These are phyloP conservation scores for Aegle marmelos DNA, from an alignment of 345 rosid species.

Conservation along the genomic window DNA sequence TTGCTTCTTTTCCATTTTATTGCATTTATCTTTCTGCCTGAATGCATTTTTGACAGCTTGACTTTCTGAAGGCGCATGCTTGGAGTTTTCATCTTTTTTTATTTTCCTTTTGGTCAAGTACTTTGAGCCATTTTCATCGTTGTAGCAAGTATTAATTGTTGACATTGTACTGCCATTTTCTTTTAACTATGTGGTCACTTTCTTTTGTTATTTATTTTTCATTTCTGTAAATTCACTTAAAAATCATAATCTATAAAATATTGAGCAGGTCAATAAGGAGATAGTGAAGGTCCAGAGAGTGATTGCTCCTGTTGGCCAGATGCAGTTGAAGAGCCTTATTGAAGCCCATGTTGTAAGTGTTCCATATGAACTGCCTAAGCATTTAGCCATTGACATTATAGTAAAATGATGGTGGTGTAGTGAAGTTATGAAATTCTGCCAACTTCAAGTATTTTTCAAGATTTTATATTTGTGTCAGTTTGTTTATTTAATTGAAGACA, in stretches of 20 bases:
- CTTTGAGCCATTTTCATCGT: background rate
- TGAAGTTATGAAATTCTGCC: background rate
- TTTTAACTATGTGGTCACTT: background rate
- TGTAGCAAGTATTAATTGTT: background rate
- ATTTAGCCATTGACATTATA: background rate
- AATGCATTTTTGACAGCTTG: background rate
- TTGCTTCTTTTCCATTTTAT: background rate
- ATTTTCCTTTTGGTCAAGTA: background rate
- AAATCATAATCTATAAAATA: background rate
- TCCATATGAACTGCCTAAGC: background rate
- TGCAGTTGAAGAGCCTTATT: conserved; percentile 86
- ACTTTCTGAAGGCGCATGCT: background rate
- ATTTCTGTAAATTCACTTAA: background rate
- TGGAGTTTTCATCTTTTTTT: background rate
- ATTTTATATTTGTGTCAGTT: background rate
- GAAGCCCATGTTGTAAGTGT: conserved; percentile 93
- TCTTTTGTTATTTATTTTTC: background rate
- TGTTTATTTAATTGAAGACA: no score
- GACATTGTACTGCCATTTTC: background rate
- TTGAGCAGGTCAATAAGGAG: conserved; percentile 72
- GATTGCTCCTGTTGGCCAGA: conserved; percentile 93
- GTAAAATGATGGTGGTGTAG: background rate
- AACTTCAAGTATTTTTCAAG: background rate
- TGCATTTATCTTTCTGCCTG: background rate
- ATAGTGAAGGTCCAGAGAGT: conserved; percentile 94